A percentile compares a stretch with the other conserved stretches of the same genome.
Evolutionary conservation across 495 filamentous ascomycete species (phyloP).

Genomic region (Lasiosphaeris hirsuta): DNA sequence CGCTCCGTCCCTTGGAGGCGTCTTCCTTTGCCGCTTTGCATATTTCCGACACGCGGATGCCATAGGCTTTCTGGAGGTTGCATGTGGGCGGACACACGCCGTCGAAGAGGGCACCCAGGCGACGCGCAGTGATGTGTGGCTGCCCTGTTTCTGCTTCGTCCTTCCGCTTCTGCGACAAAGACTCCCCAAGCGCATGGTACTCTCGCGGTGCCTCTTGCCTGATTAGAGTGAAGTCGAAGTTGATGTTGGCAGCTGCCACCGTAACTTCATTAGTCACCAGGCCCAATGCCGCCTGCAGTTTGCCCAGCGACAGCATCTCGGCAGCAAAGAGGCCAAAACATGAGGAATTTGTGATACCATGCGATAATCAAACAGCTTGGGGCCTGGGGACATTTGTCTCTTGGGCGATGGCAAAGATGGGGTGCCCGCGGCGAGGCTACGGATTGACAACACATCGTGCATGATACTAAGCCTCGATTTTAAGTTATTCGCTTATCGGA

Average conservation of each 20-base stretch:
- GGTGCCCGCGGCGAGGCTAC: too few relatives aligned
- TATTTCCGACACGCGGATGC: constrained; percentile 37
- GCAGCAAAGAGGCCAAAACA: too few relatives aligned
- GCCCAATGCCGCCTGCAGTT: constrained; percentile 14
- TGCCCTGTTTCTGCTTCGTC: constrained; percentile 28
- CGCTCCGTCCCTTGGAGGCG: constrained; percentile 17
- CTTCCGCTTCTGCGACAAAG: constrained; percentile 20
- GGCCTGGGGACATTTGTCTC: too few relatives aligned
- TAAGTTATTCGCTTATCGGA: too few relatives aligned
- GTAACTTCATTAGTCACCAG: constrained; percentile 26
- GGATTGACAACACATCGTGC: too few relatives aligned
- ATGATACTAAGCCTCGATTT: too few relatives aligned
- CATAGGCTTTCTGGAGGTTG: constrained; percentile 36
- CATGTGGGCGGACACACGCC: constrained; percentile 28
- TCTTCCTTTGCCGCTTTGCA: constrained; percentile 5
- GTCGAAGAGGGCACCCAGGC: constrained; percentile 33
- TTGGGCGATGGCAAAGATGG: too few relatives aligned
- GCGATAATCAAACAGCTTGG: too few relatives aligned
- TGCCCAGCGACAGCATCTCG: too few relatives aligned
- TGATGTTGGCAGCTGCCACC: constrained; percentile 30
- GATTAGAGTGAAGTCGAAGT: constrained; percentile 36
- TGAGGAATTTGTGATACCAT: too few relatives aligned
- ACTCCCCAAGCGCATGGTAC: constrained; percentile 23
- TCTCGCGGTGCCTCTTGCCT: constrained; percentile 33
- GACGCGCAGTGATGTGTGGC: constrained; percentile 30